Evolutionary conservation across 2,329 filamentous ascomycete species (phyloP), one percentile per base, ranked within the genome.

Genomic region (Colletotrichum aenigma): DNA sequence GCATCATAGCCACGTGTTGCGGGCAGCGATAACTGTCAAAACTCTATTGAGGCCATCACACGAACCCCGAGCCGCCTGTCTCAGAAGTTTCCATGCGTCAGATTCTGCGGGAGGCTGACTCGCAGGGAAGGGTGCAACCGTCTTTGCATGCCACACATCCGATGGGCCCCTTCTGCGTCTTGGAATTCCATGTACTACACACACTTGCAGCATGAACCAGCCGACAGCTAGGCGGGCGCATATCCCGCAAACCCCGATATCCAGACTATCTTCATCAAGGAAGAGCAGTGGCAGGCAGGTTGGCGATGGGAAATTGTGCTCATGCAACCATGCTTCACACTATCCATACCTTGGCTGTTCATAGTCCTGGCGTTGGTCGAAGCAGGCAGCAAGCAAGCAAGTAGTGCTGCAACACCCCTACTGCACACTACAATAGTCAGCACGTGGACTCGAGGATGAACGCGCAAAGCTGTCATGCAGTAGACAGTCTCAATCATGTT

Each of bases 41-140:
- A 75, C 62, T 30, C 43, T 72, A 58, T 68, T 64, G 62, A 73
- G 21, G 55, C 64, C 70, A 72, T 75, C 38, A 72, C 70, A 64
- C 56, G 52, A 67, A 67, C 56, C 56, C 70, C 26, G 56, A 73
- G 62, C 64, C 73, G 56, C 26, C 64, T 58, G 64, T 75, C 73
- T 72, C 69, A 68, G 73, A 75, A 43, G 32, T 62, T 73, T 64
- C 43, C 43, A 56, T 73, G 69, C 70, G 67, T 68, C 62, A 67
- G 56, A 34, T 75, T 64, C 69, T 75, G 73, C 73, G 64, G 13
- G 73, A 15, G 38, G 55, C 62, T 75, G 73, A 75, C 73, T 75
- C 73, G 64, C 43, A 58, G 38, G 30, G 58, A 64, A 34, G 38
- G 30, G n/a, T 30, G 7, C 26, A 34, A 30, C 70, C 43, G 18